A percentile compares a stretch with the other conserved stretches of the same genome.
These are phyloP conservation scores for Yamadazyma insecticola DNA, from an alignment of 805 yeast genomes.

Conservation along the genomic window DNA sequence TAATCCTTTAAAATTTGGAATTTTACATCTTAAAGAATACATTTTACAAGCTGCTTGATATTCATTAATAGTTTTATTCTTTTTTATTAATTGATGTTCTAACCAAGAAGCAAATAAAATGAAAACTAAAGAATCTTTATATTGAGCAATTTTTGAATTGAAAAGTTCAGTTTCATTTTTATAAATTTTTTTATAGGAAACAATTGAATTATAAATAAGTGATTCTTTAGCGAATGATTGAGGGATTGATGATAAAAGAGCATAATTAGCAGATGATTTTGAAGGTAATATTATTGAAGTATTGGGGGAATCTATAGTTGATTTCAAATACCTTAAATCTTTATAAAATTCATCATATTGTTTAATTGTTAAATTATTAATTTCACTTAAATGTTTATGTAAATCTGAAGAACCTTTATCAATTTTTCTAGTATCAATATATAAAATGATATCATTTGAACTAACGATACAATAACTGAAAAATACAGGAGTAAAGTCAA, in stretches of 20 bases:
- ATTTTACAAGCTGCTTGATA: constrained; percentile 61
- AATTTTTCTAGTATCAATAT: constrained; percentile 47
- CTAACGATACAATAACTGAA: constrained; percentile 54
- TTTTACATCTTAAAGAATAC: constrained; percentile 48
- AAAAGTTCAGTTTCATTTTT: constrained; percentile 70
- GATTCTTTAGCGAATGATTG: constrained; percentile 20
- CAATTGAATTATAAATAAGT: constrained; percentile 24
- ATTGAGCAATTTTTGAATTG: constrained; percentile 73
- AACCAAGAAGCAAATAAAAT: constrained; percentile 80
- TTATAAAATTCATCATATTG: constrained; percentile 57
- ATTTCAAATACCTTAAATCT: constrained; percentile 37
- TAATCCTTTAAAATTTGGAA: constrained; percentile 56
- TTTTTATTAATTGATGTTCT: constrained; percentile 47
- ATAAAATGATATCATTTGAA: constrained; percentile 40
- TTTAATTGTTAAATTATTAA: constrained; percentile 33
- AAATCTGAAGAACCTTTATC: constrained; percentile 23
- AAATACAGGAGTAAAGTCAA: constrained; percentile 83
- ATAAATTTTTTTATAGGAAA: constrained; percentile 57
- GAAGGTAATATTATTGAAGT: constrained; percentile 27
- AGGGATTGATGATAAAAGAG: constrained; percentile 26
- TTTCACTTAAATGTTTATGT: constrained; percentile 18
- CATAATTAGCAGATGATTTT: constrained; percentile 26
- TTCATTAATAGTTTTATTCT: constrained; percentile 48
- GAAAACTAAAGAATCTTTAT: constrained; percentile 77
- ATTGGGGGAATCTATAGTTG: constrained; percentile 13